Evolutionary conservation across 106 monocot species (phyloP).

Genomic region (Apostasia shenzhenica): DNA sequence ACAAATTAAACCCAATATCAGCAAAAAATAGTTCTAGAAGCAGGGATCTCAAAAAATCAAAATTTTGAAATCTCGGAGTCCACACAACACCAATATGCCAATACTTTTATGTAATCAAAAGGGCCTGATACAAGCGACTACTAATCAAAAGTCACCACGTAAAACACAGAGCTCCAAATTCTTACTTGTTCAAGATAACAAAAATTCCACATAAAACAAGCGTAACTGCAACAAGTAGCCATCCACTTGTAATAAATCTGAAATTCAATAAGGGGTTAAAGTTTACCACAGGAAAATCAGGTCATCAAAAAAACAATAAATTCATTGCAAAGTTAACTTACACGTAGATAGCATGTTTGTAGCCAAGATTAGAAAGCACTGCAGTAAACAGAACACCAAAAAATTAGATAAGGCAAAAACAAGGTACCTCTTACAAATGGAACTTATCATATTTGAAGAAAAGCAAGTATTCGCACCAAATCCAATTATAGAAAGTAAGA

Average conservation of each 20-base stretch:
- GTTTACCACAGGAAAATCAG: no score
- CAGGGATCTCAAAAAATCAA: no score
- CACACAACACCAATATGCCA: no score
- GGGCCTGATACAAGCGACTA: no score
- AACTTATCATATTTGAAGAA: neutral
- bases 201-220: conserved; percentile 73
- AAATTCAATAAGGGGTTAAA: conserved; percentile 1
- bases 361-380: conserved; percentile 52
- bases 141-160: no score
- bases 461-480: conserved; percentile 48
- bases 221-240: conserved; percentile 72
- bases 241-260: conserved; percentile 75
- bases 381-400: conserved; percentile 8
- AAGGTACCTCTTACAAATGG: neutral
- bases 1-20: no score
- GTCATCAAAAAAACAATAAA: neutral
- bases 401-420: neutral
- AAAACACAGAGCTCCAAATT: neutral
- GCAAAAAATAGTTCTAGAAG: no score
- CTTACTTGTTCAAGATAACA: conserved; percentile 70
- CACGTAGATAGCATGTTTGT: conserved; percentile 62
- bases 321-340: conserved; percentile 20
- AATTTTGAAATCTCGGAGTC: no score
- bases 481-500: conserved; percentile 60
- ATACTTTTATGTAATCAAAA: no score